These are phyloP conservation scores for Durusdinium trenchii DNA, from an alignment of 73 alveolate genomes.

Conservation along the genomic window DNA sequence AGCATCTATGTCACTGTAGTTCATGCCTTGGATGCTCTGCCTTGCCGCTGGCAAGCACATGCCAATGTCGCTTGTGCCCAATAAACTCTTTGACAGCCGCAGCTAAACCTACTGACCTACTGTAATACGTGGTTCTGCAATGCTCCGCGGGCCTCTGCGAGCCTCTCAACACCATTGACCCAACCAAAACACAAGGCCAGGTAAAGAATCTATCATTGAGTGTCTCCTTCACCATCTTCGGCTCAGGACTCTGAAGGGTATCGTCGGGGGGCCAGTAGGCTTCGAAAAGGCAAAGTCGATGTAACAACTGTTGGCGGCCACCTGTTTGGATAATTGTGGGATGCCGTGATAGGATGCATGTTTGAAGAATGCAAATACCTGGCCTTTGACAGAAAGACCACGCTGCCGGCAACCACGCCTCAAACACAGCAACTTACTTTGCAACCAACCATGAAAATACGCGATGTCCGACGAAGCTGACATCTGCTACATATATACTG, in stretches of 20 bases:
- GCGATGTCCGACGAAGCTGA: neutral
- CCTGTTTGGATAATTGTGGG: neutral
- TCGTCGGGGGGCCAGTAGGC: conserved; percentile 92
- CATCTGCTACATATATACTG: too few species aligned
- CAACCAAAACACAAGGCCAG: neutral
- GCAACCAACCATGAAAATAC: neutral
- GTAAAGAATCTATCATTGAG: neutral
- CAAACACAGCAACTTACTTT: neutral
- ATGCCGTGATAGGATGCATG: neutral
- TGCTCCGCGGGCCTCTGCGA: too few species aligned
- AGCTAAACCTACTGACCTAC: neutral
- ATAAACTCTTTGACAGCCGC: neutral
- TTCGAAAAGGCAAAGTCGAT: conserved; percentile 65
- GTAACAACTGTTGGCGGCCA: neutral
- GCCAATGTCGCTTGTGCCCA: too few species aligned
- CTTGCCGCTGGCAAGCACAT: too few species aligned
- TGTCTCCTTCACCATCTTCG: conserved; percentile 58
- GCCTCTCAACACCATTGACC: too few species aligned
- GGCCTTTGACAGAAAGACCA: conserved; percentile 75
- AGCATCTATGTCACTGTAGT: too few species aligned
- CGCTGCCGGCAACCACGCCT: conserved; percentile 93
- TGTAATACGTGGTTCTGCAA: too few species aligned
- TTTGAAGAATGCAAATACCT: neutral
- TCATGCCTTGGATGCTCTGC: too few species aligned
- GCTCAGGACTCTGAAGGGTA: conserved; percentile 42